phyloP scores from a whole-genome alignment of 2,329 filamentous ascomycete species.

The Chaetomium sp. region DNA sequence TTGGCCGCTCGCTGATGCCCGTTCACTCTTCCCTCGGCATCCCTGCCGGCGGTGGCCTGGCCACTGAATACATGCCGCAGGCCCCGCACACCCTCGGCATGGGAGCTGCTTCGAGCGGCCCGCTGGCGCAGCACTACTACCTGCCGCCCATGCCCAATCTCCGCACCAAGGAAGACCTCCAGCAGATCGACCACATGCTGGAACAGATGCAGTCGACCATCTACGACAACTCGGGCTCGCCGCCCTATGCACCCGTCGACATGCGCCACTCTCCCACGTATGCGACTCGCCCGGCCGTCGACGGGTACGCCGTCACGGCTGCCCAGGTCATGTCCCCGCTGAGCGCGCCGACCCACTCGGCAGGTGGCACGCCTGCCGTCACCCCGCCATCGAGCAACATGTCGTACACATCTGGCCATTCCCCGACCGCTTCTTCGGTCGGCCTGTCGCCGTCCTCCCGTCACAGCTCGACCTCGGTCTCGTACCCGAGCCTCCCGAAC shows the following conservation, averaged over 20 bases:
- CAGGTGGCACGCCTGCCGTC: constrained; percentile 70
- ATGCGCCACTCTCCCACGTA: constrained; percentile 52
- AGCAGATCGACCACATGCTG: constrained; percentile 92
- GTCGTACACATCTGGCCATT: constrained; percentile 78
- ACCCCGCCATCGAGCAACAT: constrained; percentile 75
- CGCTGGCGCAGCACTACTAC: constrained; percentile 78
- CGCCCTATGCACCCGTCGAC: constrained; percentile 70
- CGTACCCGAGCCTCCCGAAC: constrained; percentile 71
- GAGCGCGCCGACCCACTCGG: constrained; percentile 59
- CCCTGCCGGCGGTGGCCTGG: constrained; percentile 53
- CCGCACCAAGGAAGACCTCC: constrained; percentile 88
- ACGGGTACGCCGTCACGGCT: constrained; percentile 47
- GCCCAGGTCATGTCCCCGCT: constrained; percentile 64
- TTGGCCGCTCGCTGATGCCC: constrained; percentile 84
- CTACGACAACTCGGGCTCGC: constrained; percentile 86
- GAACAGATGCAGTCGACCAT: constrained; percentile 96
- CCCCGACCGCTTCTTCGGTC: constrained; percentile 70
- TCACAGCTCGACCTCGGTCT: constrained; percentile 61
- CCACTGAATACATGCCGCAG: constrained; percentile 58
- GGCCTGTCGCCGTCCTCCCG: constrained; percentile 69
- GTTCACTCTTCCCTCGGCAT: constrained; percentile 72
- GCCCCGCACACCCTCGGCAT: constrained; percentile 51
- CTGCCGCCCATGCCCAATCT: constrained; percentile 84
- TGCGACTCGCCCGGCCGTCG: constrained; percentile 36
- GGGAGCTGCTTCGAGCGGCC: constrained; percentile 56